Conservation (phyloP, 768 basidiomycete species). For the Epithele typhae region DNA sequence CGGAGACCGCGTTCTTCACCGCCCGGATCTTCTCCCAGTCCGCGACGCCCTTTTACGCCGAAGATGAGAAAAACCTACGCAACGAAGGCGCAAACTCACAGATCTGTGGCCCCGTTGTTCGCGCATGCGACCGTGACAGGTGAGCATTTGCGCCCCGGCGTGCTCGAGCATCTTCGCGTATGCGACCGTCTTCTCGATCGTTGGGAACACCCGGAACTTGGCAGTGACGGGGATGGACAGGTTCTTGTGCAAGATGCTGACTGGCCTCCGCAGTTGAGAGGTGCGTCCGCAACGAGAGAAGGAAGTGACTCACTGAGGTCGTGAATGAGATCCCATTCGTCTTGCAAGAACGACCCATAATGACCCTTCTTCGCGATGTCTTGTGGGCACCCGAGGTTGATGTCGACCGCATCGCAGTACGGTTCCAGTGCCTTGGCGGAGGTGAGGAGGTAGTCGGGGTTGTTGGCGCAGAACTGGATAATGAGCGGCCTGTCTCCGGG, state of each 20-base stretch:
- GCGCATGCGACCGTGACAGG: slow-evolving; percentile 87
- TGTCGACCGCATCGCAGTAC: slow-evolving; percentile 88
- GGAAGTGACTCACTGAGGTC: slow-evolving; percentile 53
- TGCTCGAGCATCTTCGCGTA: slow-evolving; percentile 96
- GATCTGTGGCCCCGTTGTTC: slow-evolving; percentile 88
- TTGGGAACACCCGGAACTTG: slow-evolving; percentile 90
- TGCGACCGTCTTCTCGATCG: slow-evolving; percentile 80
- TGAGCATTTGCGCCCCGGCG: slow-evolving; percentile 92
- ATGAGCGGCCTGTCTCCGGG: slow-evolving; percentile 78
- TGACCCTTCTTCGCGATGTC: slow-evolving; percentile 86
- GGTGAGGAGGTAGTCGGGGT: slow-evolving; percentile 69
- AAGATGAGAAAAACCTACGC: not conserved
- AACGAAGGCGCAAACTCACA: slow-evolving; percentile 32
- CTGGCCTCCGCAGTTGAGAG: slow-evolving; percentile 34
- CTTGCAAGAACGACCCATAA: slow-evolving; percentile 90
- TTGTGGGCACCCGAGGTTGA: slow-evolving; percentile 94
- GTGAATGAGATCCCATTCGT: slow-evolving; percentile 90
- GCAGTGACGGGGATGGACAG: slow-evolving; percentile 92
- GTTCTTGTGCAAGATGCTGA: slow-evolving; percentile 80
- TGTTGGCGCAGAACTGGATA: slow-evolving; percentile 92
- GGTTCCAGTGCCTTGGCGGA: slow-evolving; percentile 75
- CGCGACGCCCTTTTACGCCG: slow-evolving; percentile 70
- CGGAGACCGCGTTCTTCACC: slow-evolving; percentile 83
- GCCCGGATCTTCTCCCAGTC: slow-evolving; percentile 88
- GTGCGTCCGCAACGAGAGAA: not conserved